phyloP scores from a whole-genome alignment of 2,329 filamentous ascomycete species.

The Trichophyton benhamiae region DNA sequence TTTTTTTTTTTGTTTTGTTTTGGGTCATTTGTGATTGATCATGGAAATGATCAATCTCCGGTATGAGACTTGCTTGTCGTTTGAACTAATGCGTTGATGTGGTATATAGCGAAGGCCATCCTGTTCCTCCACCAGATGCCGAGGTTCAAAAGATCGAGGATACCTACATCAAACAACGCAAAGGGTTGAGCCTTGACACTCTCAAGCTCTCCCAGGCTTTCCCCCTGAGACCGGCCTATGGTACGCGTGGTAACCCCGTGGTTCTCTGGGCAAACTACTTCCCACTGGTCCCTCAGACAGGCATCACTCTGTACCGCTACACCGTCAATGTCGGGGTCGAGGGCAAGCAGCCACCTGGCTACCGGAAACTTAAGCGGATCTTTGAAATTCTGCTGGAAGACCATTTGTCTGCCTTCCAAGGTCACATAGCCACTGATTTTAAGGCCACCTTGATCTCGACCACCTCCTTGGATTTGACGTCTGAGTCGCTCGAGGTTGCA shows the following conservation, averaged over 20 bases:
- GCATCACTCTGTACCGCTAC: slow-evolving; percentile 31
- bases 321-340: slow-evolving; percentile 24
- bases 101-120: slow-evolving; percentile 6
- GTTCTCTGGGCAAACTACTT: slow-evolving; percentile 31
- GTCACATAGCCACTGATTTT: slow-evolving; percentile 30
- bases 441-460: slow-evolving; percentile 28
- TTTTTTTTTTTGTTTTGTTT: slow-evolving; percentile 11
- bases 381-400: slow-evolving; percentile 36
- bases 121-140: slow-evolving; percentile 14
- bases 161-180: slow-evolving; percentile 16
- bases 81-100: neutral
- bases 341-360: slow-evolving; percentile 17
- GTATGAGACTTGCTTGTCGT: neutral
- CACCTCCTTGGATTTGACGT: slow-evolving; percentile 16
- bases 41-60: neutral
- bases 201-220: slow-evolving; percentile 15
- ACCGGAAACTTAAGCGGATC: slow-evolving; percentile 34
- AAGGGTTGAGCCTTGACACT: slow-evolving; percentile 6
- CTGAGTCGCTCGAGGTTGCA: slow-evolving; percentile 19
- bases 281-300: slow-evolving; percentile 25
- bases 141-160: slow-evolving; percentile 21
- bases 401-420: slow-evolving; percentile 20
- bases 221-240: slow-evolving; percentile 29
- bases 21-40: neutral
- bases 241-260: slow-evolving; percentile 22